Evolutionary conservation across 2,329 filamentous ascomycete genomes (phyloP), one percentile per base, ranked within the genome.

Genomic region (Microcyclospora tardicrescens): DNA sequence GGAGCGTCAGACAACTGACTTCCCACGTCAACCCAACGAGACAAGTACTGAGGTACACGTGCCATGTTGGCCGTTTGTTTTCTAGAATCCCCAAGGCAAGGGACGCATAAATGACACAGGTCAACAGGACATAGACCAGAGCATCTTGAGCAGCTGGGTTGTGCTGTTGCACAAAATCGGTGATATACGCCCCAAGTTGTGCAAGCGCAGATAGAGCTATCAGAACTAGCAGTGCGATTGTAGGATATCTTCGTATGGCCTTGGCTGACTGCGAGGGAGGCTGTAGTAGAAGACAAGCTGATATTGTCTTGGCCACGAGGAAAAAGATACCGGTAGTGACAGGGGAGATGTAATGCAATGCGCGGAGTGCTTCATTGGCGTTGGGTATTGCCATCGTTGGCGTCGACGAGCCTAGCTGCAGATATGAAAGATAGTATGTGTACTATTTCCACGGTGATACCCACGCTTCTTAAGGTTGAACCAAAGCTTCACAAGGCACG

Each of bases 31-130:
- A 31, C 10, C 45, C 52, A 10, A 52, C 30, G 6, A 46, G 19
- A 48, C 50, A 56, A 10, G 53, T 40, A 4, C 48, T 48, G 10
- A 52, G 28, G 38, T 55, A 56, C 10, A 48, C 52, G 44, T 56
- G 44, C 55, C 55, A 58, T 11, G 56, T 19, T 28, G 48, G 48
- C 29, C 38, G 46, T 14, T 35, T 31, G 33, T 41, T 52, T 31
- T 54, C 51, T 1, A 46, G 28, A 12, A 56, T 37, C 16, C 52
- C 51, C 3, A 56, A 34, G 2, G 40, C 36, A 6, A 55, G 38
- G 13, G 42, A 50, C n/a, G 33, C 39, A 36, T 54, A 50, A 2
- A 45, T 36, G 10, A 47, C 39, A 19, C 47, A 39, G 1, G 45
- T 40, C 2, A 48, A 27, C 9, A 49, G 37, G 2, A 51, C 35